These are phyloP conservation scores for Anaeramoeba flamelloides DNA, from an alignment of 78 protist genomes.

Conservation along the genomic window DNA sequence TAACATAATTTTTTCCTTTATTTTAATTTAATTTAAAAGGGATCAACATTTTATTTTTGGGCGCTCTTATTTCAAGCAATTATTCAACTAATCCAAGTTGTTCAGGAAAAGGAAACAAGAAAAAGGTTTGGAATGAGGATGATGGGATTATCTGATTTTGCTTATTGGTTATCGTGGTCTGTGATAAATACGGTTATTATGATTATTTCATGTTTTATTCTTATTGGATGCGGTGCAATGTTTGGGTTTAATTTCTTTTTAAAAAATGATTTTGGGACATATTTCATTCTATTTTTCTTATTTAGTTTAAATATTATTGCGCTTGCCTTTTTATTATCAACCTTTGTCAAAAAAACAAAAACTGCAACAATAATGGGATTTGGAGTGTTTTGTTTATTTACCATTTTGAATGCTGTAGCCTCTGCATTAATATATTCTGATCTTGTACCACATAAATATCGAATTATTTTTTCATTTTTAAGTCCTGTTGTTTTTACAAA, in stretches of 20 bases:
- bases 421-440: background rate
- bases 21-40: too few relatives aligned
- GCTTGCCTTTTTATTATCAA: slow-evolving; percentile 18
- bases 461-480: slow-evolving; percentile 15
- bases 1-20: too few relatives aligned
- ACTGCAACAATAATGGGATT: slow-evolving; percentile 2
- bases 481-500: slow-evolving; percentile 22
- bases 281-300: slow-evolving; percentile 23
- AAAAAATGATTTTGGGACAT: slow-evolving; percentile 25
- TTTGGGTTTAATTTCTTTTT: slow-evolving; percentile 31
- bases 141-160: slow-evolving; percentile 28
- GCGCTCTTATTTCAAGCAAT: slow-evolving; percentile 29
- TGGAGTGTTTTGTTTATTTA: background rate
- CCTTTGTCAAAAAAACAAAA: background rate
- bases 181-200: background rate
- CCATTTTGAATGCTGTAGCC: background rate
- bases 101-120: slow-evolving; percentile 26
- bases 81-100: slow-evolving; percentile 21
- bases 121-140: slow-evolving; percentile 37
- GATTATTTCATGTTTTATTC: background rate
- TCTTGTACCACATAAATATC: background rate
- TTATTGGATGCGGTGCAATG: slow-evolving; percentile 24
- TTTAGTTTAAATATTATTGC: slow-evolving; percentile 22
- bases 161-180: slow-evolving; percentile 38
- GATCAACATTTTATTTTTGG: slow-evolving; percentile 18